Base-by-base conservation (phyloP, 1,284 basidiomycete species). In the Malassezia pachydermatis region DNA sequence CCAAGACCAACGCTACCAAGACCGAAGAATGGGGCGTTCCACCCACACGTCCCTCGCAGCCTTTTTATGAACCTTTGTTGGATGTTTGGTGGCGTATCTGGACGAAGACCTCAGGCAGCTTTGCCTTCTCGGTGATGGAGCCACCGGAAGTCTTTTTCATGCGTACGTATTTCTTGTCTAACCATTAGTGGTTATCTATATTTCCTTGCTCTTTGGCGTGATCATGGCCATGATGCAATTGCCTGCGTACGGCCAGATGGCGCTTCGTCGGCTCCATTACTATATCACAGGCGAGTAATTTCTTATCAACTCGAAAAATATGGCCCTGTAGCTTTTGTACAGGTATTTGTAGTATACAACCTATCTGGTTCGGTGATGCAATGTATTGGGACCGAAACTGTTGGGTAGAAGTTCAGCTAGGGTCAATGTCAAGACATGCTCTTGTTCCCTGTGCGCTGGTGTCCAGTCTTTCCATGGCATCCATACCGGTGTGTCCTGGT, bases 301-400 rank as follows among this genome's bases (percentile, higher is more conserved):
- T 22, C 27, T 27, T 41, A 28, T 23, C n/a, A 5, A n/a, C n/a
- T 20, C 24, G n/a, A 8, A 14, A 17, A 17, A 11, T 27, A 10
- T 30, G 29, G 27, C 17, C 28, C 16, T 41, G 39, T 41, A 41
- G 11, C n/a, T n/a, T n/a, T n/a, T n/a, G n/a, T 3, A 41, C 29
- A 41, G 39, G 14, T 10, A 27, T 19, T 14, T 14, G 27, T 24
- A 19, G 24, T 19, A 8, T 19, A 5, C 30, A 20, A n/a, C 4
- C 28, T 16, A 14, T 43, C 24, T 14, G n/a, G n/a, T n/a, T n/a
- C n/a, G n/a, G n/a, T 14, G 5, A 3, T 28, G 22, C 16, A 51
- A 22, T 19, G 28, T 19, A 16, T 83, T 86, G 1, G 88, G 88
- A 0, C 89, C 88, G 73, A 92, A 92, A 70, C 85, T 86, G 73